Evolutionary conservation across 345 rosid genomes (phyloP).

Genomic region (Gossypium rotundifolium): DNA sequence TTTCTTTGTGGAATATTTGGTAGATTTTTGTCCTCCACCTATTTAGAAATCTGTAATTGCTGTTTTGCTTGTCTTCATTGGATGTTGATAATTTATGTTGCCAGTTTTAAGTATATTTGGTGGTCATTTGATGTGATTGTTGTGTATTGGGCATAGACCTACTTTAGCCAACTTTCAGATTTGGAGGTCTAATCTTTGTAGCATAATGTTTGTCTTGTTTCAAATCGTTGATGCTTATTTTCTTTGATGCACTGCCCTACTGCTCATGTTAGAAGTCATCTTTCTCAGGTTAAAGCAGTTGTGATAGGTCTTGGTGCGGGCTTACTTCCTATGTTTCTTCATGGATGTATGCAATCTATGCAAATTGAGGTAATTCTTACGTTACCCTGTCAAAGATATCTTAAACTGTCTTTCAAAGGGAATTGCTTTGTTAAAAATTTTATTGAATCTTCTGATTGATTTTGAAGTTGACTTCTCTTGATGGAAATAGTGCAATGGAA

Average conservation of each 20-base stretch:
- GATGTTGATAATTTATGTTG: neutral
- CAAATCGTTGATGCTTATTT: neutral
- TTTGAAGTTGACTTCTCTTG: slow-evolving; percentile 4
- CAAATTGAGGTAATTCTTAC: slow-evolving; percentile 54
- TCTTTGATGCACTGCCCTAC: slow-evolving; percentile 1
- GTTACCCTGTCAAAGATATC: neutral
- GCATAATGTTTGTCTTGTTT: slow-evolving; percentile 2
- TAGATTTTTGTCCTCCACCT: neutral
- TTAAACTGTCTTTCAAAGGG: neutral
- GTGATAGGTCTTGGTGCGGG: slow-evolving; percentile 96
- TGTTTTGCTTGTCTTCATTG: neutral
- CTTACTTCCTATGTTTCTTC: slow-evolving; percentile 92
- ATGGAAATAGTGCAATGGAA: slow-evolving; percentile 2
- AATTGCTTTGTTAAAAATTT: neutral
- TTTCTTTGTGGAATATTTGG: neutral
- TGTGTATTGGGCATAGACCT: neutral
- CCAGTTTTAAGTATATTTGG: slow-evolving; percentile 7
- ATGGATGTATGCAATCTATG: slow-evolving; percentile 51
- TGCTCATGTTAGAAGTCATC: slow-evolving; percentile 4
- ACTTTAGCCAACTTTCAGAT: neutral
- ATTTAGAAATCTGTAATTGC: neutral
- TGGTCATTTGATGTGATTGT: neutral
- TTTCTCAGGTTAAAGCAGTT: slow-evolving; percentile 63
- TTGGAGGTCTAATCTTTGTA: neutral
- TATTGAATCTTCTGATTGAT: neutral